Evolutionary conservation across 106 monocot species (phyloP).

Genomic region (Alisma plantagoaquatica): DNA sequence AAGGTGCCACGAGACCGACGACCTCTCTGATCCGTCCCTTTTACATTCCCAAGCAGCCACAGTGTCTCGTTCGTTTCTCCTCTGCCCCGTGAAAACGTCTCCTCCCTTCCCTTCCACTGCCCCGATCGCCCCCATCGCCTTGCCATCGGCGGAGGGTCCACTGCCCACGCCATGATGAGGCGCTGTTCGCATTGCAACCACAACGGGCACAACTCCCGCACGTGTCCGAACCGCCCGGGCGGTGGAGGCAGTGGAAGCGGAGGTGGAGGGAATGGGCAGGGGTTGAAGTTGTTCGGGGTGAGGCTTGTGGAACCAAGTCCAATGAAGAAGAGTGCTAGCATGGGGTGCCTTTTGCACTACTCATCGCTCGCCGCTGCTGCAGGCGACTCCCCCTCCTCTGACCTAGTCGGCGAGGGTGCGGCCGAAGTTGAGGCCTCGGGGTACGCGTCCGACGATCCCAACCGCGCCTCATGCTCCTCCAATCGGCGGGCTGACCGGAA

Average conservation of each 20-base stretch:
- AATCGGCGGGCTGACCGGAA: constrained; percentile 43
- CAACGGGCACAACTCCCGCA: constrained; percentile 66
- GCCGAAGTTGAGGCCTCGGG: constrained; percentile 13
- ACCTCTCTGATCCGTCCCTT: too few species aligned
- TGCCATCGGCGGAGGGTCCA: neutral
- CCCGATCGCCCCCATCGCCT: too few species aligned
- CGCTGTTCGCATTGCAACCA: constrained; percentile 63
- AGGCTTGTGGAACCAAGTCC: constrained; percentile 27
- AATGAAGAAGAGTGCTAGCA: too few species aligned
- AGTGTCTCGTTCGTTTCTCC: too few species aligned
- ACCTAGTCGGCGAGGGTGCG: constrained; percentile 10
- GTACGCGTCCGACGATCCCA: constrained; percentile 40
- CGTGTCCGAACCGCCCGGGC: constrained; percentile 40
- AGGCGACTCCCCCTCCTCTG: constrained; percentile 15
- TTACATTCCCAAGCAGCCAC: too few species aligned
- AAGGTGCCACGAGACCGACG: too few species aligned
- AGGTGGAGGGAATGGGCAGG: constrained; percentile 9
- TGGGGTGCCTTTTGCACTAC: too few species aligned
- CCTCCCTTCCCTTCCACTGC: too few species aligned
- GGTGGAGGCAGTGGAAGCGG: too few species aligned
- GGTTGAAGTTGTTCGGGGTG: constrained; percentile 49
- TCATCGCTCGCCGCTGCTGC: too few species aligned
- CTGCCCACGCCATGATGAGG: constrained; percentile 43
- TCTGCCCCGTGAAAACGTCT: too few species aligned
- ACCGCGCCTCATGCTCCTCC: constrained; percentile 41